phyloP scores from a whole-genome alignment of 2,329 filamentous ascomycete species.

The Colletotrichum trifolii region DNA sequence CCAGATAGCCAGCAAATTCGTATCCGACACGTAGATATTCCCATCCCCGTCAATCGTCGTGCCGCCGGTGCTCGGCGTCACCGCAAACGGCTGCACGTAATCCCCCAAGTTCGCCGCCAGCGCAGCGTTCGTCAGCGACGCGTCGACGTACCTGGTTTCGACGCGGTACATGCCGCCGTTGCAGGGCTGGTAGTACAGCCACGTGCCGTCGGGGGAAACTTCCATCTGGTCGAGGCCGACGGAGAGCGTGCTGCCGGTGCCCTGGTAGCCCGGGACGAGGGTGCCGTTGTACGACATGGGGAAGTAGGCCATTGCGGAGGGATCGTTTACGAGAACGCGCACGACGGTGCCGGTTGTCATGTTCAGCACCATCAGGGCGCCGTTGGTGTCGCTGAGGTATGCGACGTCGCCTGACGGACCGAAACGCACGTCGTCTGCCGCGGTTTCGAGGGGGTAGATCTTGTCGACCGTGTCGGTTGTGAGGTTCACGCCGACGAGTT shows the following conservation, averaged over 20 bases:
- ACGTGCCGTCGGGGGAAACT: slow-evolving; percentile 15
- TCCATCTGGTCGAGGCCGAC: slow-evolving; percentile 21
- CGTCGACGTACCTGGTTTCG: slow-evolving; percentile 15
- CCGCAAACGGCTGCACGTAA: slow-evolving; percentile 6
- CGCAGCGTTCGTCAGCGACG: slow-evolving; percentile 12
- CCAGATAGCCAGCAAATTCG: slow-evolving; percentile 17
- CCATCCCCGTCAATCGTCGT: slow-evolving; percentile 18
- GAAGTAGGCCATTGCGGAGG: slow-evolving; percentile 16
- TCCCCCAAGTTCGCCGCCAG: slow-evolving; percentile 15
- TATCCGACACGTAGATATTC: slow-evolving; percentile 12
- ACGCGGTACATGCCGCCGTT: slow-evolving; percentile 24
- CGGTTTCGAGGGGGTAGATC: slow-evolving; percentile 18
- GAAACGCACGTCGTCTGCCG: slow-evolving; percentile 18
- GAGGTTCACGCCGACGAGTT: slow-evolving; percentile 19
- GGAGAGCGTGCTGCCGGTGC: slow-evolving; percentile 5
- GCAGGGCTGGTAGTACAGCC: slow-evolving; percentile 23
- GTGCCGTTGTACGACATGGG: slow-evolving; percentile 18
- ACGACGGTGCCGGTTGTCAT: not conserved
- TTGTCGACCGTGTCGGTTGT: slow-evolving; percentile 15
- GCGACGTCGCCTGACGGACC: slow-evolving; percentile 1
- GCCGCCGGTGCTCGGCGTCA: slow-evolving; percentile 10
- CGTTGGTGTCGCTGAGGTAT: slow-evolving; percentile 21
- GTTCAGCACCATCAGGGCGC: slow-evolving; percentile 13
- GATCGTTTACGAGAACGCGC: slow-evolving; percentile 9
- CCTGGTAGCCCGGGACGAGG: slow-evolving; percentile 18